Evolutionary conservation across 169 alveolate species (phyloP).

Genomic region (Plasmodium vinckei): DNA sequence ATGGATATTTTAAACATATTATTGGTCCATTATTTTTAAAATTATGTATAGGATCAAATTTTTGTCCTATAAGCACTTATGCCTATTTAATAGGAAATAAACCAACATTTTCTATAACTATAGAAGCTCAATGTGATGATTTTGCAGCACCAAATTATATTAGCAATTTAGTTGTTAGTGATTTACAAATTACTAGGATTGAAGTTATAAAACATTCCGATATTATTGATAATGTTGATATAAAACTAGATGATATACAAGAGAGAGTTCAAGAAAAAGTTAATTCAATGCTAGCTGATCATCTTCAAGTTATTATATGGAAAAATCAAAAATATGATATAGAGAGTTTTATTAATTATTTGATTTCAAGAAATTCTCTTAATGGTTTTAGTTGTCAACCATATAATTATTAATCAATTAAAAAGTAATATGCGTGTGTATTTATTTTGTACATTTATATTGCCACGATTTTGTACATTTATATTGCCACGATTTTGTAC

Average conservation of each 20-base stretch:
- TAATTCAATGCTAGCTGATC: slow-evolving; percentile 34
- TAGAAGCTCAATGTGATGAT: slow-evolving; percentile 42
- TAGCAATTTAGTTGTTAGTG: slow-evolving; percentile 16
- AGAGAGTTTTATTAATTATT: slow-evolving; percentile 54
- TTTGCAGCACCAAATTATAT: slow-evolving; percentile 28
- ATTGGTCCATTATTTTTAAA: slow-evolving; percentile 63
- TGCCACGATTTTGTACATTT: too few relatives aligned
- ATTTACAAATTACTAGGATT: slow-evolving; percentile 52
- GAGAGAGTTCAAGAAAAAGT: slow-evolving; percentile 56
- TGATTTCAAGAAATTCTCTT: slow-evolving; percentile 41
- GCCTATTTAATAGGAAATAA: slow-evolving; percentile 48
- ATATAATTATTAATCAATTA: not conserved
- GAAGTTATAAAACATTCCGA: slow-evolving; percentile 51
- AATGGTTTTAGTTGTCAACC: slow-evolving; percentile 52
- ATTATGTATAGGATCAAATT: slow-evolving; percentile 50
- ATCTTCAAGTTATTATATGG: slow-evolving; percentile 29
- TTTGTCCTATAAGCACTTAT: slow-evolving; percentile 72
- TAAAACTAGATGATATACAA: slow-evolving; percentile 42
- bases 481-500: too few relatives aligned
- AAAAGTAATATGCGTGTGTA: too few relatives aligned
- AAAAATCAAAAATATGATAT: slow-evolving; percentile 37
- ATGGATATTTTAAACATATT: slow-evolving; percentile 57
- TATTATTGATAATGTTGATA: slow-evolving; percentile 47
- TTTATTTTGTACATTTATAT: too few relatives aligned
- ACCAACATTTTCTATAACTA: slow-evolving; percentile 53